Percentiles rank a stretch among this genome's conserved stretches.
These are phyloP conservation scores for Agroathelia rolfsii DNA, from an alignment of 1,284 basidiomycete species.

Conservation along the genomic window DNA sequence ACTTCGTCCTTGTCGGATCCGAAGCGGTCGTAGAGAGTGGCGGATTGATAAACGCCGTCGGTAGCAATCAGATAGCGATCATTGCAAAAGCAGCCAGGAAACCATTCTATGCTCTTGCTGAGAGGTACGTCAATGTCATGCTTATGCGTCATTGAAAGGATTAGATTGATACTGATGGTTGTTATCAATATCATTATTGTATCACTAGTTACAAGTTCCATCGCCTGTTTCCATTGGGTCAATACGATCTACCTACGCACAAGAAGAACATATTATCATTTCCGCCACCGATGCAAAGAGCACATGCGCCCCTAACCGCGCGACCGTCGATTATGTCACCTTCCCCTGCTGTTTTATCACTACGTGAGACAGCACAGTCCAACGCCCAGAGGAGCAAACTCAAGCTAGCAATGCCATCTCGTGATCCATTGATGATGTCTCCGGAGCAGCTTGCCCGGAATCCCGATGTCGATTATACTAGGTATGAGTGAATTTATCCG, in stretches of 20 bases:
- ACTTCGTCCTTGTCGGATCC: slow-evolving; percentile 92
- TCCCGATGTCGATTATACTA: slow-evolving; percentile 79
- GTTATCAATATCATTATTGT: slow-evolving; percentile 14
- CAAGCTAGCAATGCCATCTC: slow-evolving; percentile 19
- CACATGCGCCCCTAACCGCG: slow-evolving; percentile 1
- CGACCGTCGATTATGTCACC: slow-evolving; percentile 3
- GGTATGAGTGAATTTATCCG: slow-evolving; percentile 29
- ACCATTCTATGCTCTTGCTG: slow-evolving; percentile 94
- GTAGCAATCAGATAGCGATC: slow-evolving; percentile 93
- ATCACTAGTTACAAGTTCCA: slow-evolving; percentile 88
- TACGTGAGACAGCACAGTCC: slow-evolving; percentile 10
- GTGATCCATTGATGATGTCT: slow-evolving; percentile 51
- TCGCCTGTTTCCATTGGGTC: slow-evolving; percentile 90
- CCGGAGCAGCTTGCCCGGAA: slow-evolving; percentile 67
- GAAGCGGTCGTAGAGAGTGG: slow-evolving; percentile 97
- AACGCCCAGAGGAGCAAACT: slow-evolving; percentile 12
- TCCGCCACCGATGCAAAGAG: slow-evolving; percentile 20
- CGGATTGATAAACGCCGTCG: slow-evolving; percentile 82
- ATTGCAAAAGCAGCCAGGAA: slow-evolving; percentile 92
- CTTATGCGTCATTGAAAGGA: too few species aligned
- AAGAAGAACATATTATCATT: slow-evolving; percentile 65
- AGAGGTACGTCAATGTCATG: slow-evolving; percentile 72
- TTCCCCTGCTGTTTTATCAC: background rate
- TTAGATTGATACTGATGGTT: slow-evolving; percentile 16
- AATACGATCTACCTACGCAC: slow-evolving; percentile 90